Evolutionary conservation across 2,329 filamentous ascomycete species (phyloP).

Genomic region (Triangularia setosa): DNA sequence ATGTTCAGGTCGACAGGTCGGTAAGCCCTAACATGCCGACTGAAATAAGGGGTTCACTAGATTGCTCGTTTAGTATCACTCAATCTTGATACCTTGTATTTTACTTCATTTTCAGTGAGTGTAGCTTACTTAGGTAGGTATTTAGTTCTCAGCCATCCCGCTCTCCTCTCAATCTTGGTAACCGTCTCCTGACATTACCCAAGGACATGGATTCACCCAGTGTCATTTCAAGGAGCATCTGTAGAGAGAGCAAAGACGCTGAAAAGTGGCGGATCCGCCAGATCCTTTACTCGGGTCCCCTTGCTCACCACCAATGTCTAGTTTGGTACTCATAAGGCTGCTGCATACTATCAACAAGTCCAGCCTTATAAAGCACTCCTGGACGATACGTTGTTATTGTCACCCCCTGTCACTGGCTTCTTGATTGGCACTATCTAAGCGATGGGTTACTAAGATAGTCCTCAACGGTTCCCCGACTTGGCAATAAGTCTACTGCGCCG

Average conservation of each 20-base stretch:
- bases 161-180: no score
- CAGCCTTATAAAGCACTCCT: background rate
- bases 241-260: no score
- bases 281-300: background rate
- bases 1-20: background rate
- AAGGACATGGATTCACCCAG: no score
- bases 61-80: no score
- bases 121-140: no score
- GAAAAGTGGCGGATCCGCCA: background rate
- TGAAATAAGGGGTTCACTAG: no score
- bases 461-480: background rate
- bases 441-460: background rate
- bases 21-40: no score
- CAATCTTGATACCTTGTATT: no score
- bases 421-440: slow-evolving; percentile 1
- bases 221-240: no score
- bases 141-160: no score
- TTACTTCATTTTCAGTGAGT: no score
- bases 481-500: background rate
- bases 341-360: background rate
- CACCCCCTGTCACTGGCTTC: background rate
- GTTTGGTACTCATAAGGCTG: background rate
- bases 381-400: background rate
- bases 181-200: no score
- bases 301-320: background rate